These are phyloP conservation scores for Cyclotella cryptica DNA, from an alignment of 108 stramenopile species.

Conservation along the genomic window DNA sequence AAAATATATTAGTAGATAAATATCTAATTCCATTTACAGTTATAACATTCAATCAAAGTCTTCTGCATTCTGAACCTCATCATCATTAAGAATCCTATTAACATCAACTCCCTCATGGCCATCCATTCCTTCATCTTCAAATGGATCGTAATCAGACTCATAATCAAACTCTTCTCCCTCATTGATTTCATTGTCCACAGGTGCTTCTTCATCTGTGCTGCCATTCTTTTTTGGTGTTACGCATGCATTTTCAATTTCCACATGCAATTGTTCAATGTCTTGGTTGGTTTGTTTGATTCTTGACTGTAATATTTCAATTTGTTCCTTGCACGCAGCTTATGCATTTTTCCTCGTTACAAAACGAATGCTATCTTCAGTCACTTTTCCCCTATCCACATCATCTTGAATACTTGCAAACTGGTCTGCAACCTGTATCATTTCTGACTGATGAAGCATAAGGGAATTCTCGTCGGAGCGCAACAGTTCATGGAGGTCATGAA, in stretches of 20 bases:
- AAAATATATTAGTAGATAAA: no score
- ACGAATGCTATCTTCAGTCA: not conserved
- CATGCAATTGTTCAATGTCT: not conserved
- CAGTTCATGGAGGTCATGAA: conserved; percentile 1
- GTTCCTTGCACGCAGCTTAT: not conserved
- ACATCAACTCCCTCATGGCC: no score
- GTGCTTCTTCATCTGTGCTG: not conserved
- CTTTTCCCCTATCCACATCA: not conserved
- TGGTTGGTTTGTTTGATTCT: not conserved
- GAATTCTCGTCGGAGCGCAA: not conserved
- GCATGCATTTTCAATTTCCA: not conserved
- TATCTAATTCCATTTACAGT: no score
- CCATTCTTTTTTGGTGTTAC: not conserved
- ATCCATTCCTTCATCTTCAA: no score
- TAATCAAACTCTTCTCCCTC: no score
- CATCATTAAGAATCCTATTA: no score
- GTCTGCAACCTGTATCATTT: not conserved
- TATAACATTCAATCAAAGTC: no score
- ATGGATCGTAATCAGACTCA: no score
- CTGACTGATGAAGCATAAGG: not conserved
- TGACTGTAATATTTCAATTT: not conserved
- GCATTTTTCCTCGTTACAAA: not conserved
- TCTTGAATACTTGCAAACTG: not conserved
- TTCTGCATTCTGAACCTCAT: no score
- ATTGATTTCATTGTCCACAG: not conserved